A percentile compares a stretch with the other conserved stretches of the same genome.
phyloP scores from a whole-genome alignment of 2,329 filamentous ascomycete species.

The Penicillium sp. region DNA sequence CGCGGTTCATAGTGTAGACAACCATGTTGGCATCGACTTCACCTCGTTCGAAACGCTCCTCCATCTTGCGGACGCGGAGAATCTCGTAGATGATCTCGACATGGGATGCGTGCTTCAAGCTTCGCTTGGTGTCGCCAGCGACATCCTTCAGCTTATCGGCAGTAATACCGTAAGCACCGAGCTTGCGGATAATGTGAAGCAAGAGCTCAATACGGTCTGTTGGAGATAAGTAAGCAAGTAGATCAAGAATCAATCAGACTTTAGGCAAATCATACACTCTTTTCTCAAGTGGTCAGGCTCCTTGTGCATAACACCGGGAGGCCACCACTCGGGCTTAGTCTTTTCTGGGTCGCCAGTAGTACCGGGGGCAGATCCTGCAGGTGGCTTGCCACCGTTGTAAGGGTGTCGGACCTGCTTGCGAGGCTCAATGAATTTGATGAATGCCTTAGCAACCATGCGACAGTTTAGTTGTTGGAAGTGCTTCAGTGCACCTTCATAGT shows the following conservation, averaged over 20 bases:
- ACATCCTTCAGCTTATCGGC: conserved; percentile 43
- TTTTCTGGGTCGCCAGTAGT: conserved; percentile 44
- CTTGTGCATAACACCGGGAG: conserved; percentile 47
- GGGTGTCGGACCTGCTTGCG: conserved; percentile 51
- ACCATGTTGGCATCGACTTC: conserved; percentile 41
- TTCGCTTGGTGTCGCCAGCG: conserved; percentile 41
- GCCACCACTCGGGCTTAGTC: conserved; percentile 50
- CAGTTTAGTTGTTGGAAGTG: conserved; percentile 50
- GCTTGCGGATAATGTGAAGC: conserved; percentile 43
- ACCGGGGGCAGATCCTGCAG: conserved; percentile 36
- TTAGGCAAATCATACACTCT: conserved; percentile 39
- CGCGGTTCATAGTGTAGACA: conserved; percentile 41
- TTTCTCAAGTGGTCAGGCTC: conserved; percentile 52
- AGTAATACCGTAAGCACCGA: conserved; percentile 37
- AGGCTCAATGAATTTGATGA: conserved; percentile 50
- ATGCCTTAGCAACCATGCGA: conserved; percentile 47
- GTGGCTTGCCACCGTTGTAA: conserved; percentile 48
- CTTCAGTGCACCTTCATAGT: conserved; percentile 44
- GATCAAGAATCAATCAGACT: background rate
- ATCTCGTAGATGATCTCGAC: conserved; percentile 44
- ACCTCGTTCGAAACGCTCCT: conserved; percentile 43
- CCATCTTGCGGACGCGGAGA: conserved; percentile 41
- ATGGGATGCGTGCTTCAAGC: conserved; percentile 37
- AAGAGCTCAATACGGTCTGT: conserved; percentile 41
- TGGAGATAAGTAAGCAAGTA: conserved; percentile 1